Evolutionary conservation across 352 stramenopile genomes (phyloP), one percentile per base, ranked within the genome.

Genomic region (Phytopythium kandeliae): DNA sequence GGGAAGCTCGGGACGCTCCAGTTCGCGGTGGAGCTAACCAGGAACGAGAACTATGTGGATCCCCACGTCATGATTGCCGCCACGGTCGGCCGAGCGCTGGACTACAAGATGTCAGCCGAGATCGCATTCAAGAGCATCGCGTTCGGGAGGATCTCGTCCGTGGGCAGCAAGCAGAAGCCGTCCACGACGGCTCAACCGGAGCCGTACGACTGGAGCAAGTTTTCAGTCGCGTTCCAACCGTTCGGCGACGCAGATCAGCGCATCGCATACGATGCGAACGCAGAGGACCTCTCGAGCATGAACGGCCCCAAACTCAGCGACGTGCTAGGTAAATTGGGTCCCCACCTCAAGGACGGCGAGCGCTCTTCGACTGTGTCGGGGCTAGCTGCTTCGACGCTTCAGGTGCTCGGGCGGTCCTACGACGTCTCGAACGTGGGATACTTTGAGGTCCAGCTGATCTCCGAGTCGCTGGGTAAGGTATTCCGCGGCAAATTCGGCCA

Each of bases 31-130:
- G 67, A 87, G 52, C 43, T 89, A 0, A 58, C 62, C n/a, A 62
- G 72, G 22, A 84, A 86, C 48, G 76, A 89, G 13, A 84, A 80
- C 43, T 85, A 69, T 22, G 53, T 78, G 9, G 65, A 83, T 47
- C 57, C 60, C 1, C 60, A 30, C 13, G 47, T 51, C 6, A 17
- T 72, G 0, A 25, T 47, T 3, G 63, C 38, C 11, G 44, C 60
- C 28, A 34, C 58, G 5, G 57, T 60, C 1, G 51, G 61, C 22
- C 63, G 62, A 25, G 56, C 51, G 17, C 46, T 69, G 12, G 75
- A 84, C 28, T 71, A 63, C 1, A 78, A 64, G 44, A 77, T 69
- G 35, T 83, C 76, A 1, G 65, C 71, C 7, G 74, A 85, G 44
- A 48, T 85, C 8, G 49, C 50, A 4, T 65, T 88, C 26, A 65